phyloP scores from a whole-genome alignment of 208 protist species.

The Leishmania aethiopica region DNA sequence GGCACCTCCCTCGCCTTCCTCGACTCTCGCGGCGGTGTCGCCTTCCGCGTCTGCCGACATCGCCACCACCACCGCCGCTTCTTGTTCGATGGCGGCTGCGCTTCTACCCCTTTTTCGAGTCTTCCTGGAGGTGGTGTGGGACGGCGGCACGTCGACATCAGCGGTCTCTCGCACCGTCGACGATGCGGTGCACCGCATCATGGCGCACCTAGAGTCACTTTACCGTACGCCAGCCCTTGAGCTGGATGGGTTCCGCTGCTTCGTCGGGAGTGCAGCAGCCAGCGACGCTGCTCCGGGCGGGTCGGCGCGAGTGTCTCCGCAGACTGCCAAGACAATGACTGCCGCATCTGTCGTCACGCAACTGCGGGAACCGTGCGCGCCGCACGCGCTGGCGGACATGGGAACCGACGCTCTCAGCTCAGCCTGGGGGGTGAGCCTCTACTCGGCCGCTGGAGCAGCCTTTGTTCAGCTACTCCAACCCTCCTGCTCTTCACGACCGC shows the following conservation, averaged over 20 bases:
- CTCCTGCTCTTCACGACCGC: neutral
- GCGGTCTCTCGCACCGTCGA: neutral
- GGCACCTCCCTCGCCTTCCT: neutral
- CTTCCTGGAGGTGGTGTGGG: constrained; percentile 27
- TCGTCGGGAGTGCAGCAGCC: neutral
- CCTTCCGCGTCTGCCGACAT: neutral
- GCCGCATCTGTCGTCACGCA: neutral
- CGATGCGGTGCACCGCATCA: neutral
- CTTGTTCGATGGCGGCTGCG: constrained; percentile 6
- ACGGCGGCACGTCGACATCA: neutral
- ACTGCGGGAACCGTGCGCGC: constrained; percentile 26
- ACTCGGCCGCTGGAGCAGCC: constrained; percentile 7
- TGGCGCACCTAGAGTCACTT: constrained; percentile 7
- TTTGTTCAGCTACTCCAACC: constrained; percentile 21
- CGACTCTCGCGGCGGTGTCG: neutral
- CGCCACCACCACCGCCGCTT: neutral
- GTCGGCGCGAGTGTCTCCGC: neutral
- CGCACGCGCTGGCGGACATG: constrained; percentile 9
- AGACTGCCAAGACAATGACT: neutral
- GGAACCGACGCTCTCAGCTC: neutral
- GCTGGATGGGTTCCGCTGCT: constrained; percentile 18
- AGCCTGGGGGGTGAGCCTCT: constrained; percentile 11
- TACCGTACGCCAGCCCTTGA: constrained; percentile 20
- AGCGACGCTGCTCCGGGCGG: neutral
- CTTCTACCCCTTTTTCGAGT: constrained; percentile 14